These are phyloP conservation scores for Metschnikowia henanensis DNA, from an alignment of 805 yeast species.

Conservation along the genomic window DNA sequence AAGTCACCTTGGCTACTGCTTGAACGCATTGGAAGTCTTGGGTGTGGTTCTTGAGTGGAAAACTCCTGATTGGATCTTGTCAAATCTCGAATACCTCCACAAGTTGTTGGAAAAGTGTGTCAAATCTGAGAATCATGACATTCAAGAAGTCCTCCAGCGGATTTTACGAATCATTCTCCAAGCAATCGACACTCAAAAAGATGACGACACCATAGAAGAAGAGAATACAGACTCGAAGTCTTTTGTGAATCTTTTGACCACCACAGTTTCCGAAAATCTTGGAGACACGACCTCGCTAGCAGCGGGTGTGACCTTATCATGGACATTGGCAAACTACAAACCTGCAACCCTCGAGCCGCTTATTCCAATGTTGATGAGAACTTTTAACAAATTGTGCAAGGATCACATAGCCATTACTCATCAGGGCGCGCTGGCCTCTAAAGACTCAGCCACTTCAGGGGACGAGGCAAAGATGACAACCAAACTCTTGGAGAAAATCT, in stretches of 20 bases:
- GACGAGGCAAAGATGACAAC: constrained; percentile 82
- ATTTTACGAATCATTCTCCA: constrained; percentile 68
- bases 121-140: constrained; percentile 79
- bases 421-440: constrained; percentile 36
- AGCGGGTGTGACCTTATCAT: constrained; percentile 81
- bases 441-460: constrained; percentile 44
- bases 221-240: constrained; percentile 61
- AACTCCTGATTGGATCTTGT: constrained; percentile 73
- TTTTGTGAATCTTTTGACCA: constrained; percentile 59
- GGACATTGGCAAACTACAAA: constrained; percentile 74
- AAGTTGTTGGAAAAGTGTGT: constrained; percentile 77
- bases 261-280: constrained; percentile 79
- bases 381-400: constrained; percentile 84
- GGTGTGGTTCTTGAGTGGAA: constrained; percentile 82
- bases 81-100: constrained; percentile 67
- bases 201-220: constrained; percentile 42
- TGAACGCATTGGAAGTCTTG: constrained; percentile 89
- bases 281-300: constrained; percentile 73
- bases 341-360: constrained; percentile 76
- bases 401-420: constrained; percentile 76
- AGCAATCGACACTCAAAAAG: constrained; percentile 54
- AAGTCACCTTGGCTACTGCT: constrained; percentile 71
- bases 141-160: constrained; percentile 80
- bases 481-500: constrained; percentile 67
- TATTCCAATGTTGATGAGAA: constrained; percentile 76